A percentile compares a stretch with the other conserved stretches of the same genome.
Evolutionary conservation across 768 basidiomycete species (phyloP).

Genomic region (Podaxis sp.): DNA sequence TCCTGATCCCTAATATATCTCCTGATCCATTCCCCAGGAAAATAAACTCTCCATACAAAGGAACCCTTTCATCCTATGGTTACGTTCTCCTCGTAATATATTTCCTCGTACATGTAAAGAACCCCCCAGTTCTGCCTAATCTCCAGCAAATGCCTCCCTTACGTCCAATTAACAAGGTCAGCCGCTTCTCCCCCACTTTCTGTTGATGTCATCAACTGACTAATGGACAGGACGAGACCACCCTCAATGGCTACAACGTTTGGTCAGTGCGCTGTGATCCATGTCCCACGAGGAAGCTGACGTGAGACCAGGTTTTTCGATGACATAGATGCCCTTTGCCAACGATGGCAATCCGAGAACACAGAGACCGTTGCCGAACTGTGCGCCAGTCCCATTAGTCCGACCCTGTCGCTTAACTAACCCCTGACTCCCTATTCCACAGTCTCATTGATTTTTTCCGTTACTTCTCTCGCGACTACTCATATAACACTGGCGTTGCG

Average conservation of each 20-base stretch:
- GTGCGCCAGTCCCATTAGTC: slow-evolving; percentile 41
- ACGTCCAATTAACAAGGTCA: slow-evolving; percentile 77
- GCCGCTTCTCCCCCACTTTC: slow-evolving; percentile 17
- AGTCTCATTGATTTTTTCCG: slow-evolving; percentile 98
- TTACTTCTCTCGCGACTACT: slow-evolving; percentile 92
- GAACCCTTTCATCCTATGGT: slow-evolving; percentile 95
- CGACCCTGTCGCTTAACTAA: background rate
- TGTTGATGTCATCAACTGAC: slow-evolving; percentile 2
- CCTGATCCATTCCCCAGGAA: slow-evolving; percentile 49
- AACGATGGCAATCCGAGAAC: slow-evolving; percentile 94
- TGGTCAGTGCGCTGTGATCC: slow-evolving; percentile 45
- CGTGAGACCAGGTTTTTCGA: slow-evolving; percentile 81
- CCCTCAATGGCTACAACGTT: slow-evolving; percentile 78
- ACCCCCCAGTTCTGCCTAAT: slow-evolving; percentile 94
- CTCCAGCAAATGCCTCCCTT: slow-evolving; percentile 92
- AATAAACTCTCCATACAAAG: slow-evolving; percentile 98
- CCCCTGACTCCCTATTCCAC: slow-evolving; percentile 7
- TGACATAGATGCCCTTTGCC: slow-evolving; percentile 88
- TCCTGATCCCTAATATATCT: slow-evolving; percentile 7
- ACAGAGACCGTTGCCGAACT: slow-evolving; percentile 90
- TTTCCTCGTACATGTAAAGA: slow-evolving; percentile 97
- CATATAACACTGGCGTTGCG: slow-evolving; percentile 87
- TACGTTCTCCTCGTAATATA: slow-evolving; percentile 98
- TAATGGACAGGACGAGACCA: slow-evolving; percentile 65
- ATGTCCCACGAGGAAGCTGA: background rate